Percentiles rank a stretch among this genome's conserved stretches.
phyloP scores from a whole-genome alignment of 2,329 filamentous ascomycete species.

The Fusarium veterinarium region DNA sequence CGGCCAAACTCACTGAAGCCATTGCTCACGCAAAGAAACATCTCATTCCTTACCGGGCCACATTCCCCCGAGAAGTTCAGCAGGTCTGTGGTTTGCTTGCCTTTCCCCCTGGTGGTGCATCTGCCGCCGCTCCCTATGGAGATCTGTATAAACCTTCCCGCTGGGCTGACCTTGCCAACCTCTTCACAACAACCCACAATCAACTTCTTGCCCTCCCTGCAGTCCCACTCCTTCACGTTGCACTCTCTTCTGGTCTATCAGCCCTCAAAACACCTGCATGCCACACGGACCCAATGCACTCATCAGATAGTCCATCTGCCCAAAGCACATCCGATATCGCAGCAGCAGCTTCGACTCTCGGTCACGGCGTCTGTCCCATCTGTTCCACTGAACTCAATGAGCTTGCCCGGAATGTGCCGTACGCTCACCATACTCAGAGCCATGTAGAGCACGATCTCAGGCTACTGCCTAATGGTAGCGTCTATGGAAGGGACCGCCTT shows the following conservation, averaged over 20 bases:
- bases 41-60: constrained; percentile 75
- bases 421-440: constrained; percentile 94
- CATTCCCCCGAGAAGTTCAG: constrained; percentile 75
- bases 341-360: constrained; percentile 58
- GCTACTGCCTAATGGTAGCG: constrained; percentile 85
- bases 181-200: constrained; percentile 90
- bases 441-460: constrained; percentile 89
- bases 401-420: constrained; percentile 87
- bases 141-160: constrained; percentile 78
- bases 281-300: constrained; percentile 58
- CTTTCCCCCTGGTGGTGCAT: constrained; percentile 66
- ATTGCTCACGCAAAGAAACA: constrained; percentile 85
- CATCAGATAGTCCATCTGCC: constrained; percentile 29
- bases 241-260: constrained; percentile 89
- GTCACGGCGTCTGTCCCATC: constrained; percentile 89
- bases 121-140: constrained; percentile 54
- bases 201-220: constrained; percentile 84
- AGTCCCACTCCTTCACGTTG: constrained; percentile 87
- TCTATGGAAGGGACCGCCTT: constrained; percentile 82
- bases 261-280: constrained; percentile 96
- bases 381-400: constrained; percentile 96
- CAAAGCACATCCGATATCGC: constrained; percentile 64
- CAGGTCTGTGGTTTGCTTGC: constrained; percentile 85
- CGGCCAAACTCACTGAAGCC: constrained; percentile 77
- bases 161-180: constrained; percentile 79